These are phyloP conservation scores for Xylariomycetidae sp. DNA, from an alignment of 2,329 filamentous ascomycete species.

Conservation along the genomic window DNA sequence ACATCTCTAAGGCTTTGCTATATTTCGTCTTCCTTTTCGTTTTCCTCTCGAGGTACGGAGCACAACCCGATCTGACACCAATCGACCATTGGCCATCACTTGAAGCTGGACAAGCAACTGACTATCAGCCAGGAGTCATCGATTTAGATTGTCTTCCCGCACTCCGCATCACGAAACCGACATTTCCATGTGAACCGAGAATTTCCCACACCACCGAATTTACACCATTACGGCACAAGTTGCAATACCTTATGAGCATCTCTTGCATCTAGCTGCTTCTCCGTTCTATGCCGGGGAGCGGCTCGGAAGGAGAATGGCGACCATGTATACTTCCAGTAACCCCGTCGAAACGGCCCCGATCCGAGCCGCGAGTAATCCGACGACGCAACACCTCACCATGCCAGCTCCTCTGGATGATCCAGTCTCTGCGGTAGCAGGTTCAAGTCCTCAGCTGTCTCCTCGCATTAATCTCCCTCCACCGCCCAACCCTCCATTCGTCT, in stretches of 20 bases:
- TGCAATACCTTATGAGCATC: slow-evolving; percentile 23
- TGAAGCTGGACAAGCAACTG: too few species aligned
- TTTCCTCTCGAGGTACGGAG: too few species aligned
- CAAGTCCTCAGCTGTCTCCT: slow-evolving; percentile 30
- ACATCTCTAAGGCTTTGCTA: too few species aligned
- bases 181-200: too few species aligned
- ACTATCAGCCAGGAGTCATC: too few species aligned
- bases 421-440: slow-evolving; percentile 15
- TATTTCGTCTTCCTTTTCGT: too few species aligned
- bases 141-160: too few species aligned
- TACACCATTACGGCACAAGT: too few species aligned
- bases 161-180: too few species aligned
- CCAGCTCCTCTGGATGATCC: slow-evolving; percentile 24
- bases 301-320: slow-evolving; percentile 27
- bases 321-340: slow-evolving; percentile 32
- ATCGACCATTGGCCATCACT: too few species aligned
- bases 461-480: slow-evolving; percentile 42
- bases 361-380: slow-evolving; percentile 15
- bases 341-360: slow-evolving; percentile 23
- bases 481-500: slow-evolving; percentile 63
- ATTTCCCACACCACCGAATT: too few species aligned
- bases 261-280: slow-evolving; percentile 18
- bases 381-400: slow-evolving; percentile 21
- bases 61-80: too few species aligned
- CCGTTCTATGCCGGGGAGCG: slow-evolving; percentile 27